Evolutionary conservation across 208 protist species (phyloP).

Genomic region (Porcisia deanei): DNA sequence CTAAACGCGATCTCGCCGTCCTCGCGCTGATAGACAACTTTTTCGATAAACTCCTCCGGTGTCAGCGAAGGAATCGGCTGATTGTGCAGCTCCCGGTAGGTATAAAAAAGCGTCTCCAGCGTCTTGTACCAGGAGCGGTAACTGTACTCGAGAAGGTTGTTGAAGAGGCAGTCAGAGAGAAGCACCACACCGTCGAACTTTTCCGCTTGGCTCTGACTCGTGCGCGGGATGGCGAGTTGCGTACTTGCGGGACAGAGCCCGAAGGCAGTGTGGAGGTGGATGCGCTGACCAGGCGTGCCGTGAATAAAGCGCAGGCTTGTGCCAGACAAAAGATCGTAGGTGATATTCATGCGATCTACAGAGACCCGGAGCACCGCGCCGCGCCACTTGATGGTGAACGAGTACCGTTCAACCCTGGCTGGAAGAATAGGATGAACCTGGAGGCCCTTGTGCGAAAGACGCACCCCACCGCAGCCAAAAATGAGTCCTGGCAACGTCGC

Average conservation of each 20-base stretch:
- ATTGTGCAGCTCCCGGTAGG: conserved; percentile 78
- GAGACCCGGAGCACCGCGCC: conserved; percentile 67
- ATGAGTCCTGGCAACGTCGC: conserved; percentile 61
- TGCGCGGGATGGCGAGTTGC: conserved; percentile 56
- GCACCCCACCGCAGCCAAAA: conserved; percentile 77
- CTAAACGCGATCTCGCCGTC: conserved; percentile 80
- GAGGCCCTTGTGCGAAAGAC: conserved; percentile 46
- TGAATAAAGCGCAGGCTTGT: conserved; percentile 86
- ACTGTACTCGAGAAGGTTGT: conserved; percentile 87
- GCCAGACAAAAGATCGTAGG: conserved; percentile 81
- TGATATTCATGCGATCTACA: conserved; percentile 59
- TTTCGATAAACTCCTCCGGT: conserved; percentile 81
- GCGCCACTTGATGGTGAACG: conserved; percentile 81
- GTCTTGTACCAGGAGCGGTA: conserved; percentile 85
- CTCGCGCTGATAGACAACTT: conserved; percentile 84
- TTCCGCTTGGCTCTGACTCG: conserved; percentile 39
- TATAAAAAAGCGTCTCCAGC: conserved; percentile 88
- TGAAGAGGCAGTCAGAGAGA: conserved; percentile 76
- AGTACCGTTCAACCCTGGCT: conserved; percentile 61
- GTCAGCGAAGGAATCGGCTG: conserved; percentile 74
- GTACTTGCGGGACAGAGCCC: conserved; percentile 36
- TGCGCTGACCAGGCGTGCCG: conserved; percentile 55
- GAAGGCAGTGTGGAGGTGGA: conserved; percentile 85
- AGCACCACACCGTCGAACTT: conserved; percentile 88
- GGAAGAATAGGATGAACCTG: conserved; percentile 77